A percentile compares a stretch with the other conserved stretches of the same genome.
Evolutionary conservation across 73 alveolate genomes (phyloP).

Genomic region (Paramecium caudatum): DNA sequence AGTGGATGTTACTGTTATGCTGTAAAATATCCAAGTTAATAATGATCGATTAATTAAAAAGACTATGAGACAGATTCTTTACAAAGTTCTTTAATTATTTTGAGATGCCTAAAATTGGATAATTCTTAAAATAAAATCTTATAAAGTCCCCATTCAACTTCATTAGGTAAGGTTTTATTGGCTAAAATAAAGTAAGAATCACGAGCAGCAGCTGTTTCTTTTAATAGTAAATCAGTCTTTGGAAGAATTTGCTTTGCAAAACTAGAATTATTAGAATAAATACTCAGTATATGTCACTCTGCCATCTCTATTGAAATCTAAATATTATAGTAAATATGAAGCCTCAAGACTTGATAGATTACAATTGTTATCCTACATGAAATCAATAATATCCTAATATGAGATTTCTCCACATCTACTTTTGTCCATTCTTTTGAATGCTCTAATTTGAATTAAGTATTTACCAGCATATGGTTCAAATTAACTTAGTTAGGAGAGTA

Average conservation of each 20-base stretch:
- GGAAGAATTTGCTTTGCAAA: slow-evolving; percentile 61
- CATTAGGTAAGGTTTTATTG: slow-evolving; percentile 57
- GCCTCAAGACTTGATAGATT: slow-evolving; percentile 56
- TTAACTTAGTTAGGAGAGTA: background rate
- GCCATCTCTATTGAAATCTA: slow-evolving; percentile 65
- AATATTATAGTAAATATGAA: slow-evolving; percentile 47
- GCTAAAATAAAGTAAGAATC: slow-evolving; percentile 60
- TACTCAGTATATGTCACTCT: slow-evolving; percentile 69
- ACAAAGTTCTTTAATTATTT: slow-evolving; percentile 6
- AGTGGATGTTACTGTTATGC: background rate
- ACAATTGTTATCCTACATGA: slow-evolving; percentile 55
- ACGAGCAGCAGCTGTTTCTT: slow-evolving; percentile 66
- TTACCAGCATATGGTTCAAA: slow-evolving; percentile 73
- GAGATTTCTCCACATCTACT: slow-evolving; percentile 65
- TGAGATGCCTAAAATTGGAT: slow-evolving; percentile 35
- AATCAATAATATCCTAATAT: slow-evolving; percentile 43
- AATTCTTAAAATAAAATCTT: slow-evolving; percentile 45
- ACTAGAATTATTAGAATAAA: background rate
- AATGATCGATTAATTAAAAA: slow-evolving; percentile 27
- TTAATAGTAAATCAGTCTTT: slow-evolving; percentile 44
- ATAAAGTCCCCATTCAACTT: slow-evolving; percentile 62
- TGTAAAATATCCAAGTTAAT: slow-evolving; percentile 20
- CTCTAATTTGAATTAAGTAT: background rate
- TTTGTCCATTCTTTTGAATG: slow-evolving; percentile 66
- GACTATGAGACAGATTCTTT: slow-evolving; percentile 51